Evolutionary conservation across 768 basidiomycete genomes (phyloP).

Genomic region (Dentipellis sp.): DNA sequence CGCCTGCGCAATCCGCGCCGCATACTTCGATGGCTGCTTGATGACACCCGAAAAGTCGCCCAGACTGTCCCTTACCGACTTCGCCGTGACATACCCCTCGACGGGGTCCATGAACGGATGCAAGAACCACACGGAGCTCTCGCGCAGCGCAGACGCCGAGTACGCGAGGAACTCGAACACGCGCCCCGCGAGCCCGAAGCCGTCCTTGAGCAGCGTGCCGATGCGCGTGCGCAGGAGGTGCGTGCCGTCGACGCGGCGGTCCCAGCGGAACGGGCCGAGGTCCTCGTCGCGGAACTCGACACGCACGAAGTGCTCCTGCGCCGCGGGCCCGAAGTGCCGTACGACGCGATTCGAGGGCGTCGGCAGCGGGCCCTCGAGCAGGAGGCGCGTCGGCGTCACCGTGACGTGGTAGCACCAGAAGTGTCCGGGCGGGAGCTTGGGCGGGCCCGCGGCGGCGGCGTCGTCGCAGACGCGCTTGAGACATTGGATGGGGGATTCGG

Average conservation of each 20-base stretch:
- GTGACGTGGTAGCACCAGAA: constrained; percentile 71
- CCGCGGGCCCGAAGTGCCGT: constrained; percentile 44
- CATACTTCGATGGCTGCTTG: constrained; percentile 62
- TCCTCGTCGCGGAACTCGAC: constrained; percentile 86
- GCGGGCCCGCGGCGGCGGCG: constrained; percentile 13
- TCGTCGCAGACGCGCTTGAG: constrained; percentile 29
- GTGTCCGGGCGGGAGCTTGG: constrained; percentile 24
- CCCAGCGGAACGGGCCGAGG: constrained; percentile 63
- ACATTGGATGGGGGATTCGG: constrained; percentile 33
- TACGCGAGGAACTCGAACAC: constrained; percentile 77
- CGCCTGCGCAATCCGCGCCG: constrained; percentile 75
- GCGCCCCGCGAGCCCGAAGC: constrained; percentile 64
- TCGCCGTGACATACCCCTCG: constrained; percentile 40
- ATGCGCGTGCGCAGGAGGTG: constrained; percentile 35
- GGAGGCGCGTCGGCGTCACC: constrained; percentile 63
- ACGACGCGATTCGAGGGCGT: constrained; percentile 78
- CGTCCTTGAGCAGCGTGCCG: constrained; percentile 37
- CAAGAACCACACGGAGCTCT: constrained; percentile 82
- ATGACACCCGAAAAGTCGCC: constrained; percentile 53
- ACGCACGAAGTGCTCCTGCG: constrained; percentile 64
- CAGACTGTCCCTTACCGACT: constrained; percentile 48
- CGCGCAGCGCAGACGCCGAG: constrained; percentile 66
- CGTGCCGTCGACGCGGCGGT: constrained; percentile 50
- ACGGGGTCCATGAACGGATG: constrained; percentile 44
- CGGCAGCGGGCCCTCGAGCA: constrained; percentile 69